These are phyloP conservation scores for Aquilaria sinensis DNA, from an alignment of 345 rosid genomes.

Conservation along the genomic window DNA sequence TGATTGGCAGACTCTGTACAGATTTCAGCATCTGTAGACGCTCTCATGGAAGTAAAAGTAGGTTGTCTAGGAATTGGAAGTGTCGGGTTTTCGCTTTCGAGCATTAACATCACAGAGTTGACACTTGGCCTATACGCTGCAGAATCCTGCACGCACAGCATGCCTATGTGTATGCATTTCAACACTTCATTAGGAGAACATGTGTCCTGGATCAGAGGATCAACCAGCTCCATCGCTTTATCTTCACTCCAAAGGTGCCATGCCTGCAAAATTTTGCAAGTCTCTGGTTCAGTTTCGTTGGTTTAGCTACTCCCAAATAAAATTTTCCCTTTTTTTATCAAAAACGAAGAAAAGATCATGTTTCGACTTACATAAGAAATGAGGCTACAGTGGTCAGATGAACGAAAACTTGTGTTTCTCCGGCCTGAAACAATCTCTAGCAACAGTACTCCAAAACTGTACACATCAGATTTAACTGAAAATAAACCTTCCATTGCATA, in stretches of 20 bases:
- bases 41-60: too few species aligned
- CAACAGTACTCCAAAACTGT: slow-evolving; percentile 13
- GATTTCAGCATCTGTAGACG: too few species aligned
- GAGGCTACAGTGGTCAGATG: slow-evolving; percentile 1
- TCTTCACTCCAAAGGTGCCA: slow-evolving; percentile 45
- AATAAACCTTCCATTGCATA: slow-evolving; percentile 20
- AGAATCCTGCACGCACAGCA: slow-evolving; percentile 21
- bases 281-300: background rate
- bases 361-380: slow-evolving; percentile 11
- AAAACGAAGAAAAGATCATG: background rate
- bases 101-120: slow-evolving; percentile 14
- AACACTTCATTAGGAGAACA: slow-evolving; percentile 8
- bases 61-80: slow-evolving; percentile 18
- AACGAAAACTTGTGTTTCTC: slow-evolving; percentile 15
- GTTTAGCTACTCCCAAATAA: too few species aligned
- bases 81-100: slow-evolving; percentile 13
- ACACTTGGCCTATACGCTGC: slow-evolving; percentile 19
- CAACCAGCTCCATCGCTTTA: slow-evolving; percentile 8
- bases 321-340: too few species aligned
- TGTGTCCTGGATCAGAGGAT: background rate
- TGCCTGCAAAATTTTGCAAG: slow-evolving; percentile 21
- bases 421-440: slow-evolving; percentile 20
- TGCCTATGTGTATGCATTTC: slow-evolving; percentile 20
- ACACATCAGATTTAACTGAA: slow-evolving; percentile 19
- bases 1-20: too few species aligned